phyloP scores from a whole-genome alignment of 2,329 filamentous ascomycete genomes.

The Ceratocystis alfenasii region DNA sequence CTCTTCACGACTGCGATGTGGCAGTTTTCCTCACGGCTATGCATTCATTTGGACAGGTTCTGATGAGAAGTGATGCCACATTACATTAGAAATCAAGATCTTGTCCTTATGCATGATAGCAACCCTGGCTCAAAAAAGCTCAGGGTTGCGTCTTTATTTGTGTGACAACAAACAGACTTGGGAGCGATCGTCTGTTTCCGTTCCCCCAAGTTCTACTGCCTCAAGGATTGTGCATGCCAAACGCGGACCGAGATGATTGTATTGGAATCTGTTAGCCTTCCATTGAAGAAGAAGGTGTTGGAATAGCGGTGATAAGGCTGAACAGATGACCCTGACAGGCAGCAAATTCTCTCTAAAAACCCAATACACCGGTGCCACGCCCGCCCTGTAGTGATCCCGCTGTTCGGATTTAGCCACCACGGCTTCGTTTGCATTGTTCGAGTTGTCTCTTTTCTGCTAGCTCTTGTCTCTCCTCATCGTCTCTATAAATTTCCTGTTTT shows the following conservation, averaged over 20 bases:
- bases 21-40: background rate
- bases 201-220: constrained; percentile 3
- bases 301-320: background rate
- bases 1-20: background rate
- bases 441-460: background rate
- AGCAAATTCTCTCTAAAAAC: background rate
- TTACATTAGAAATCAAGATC: background rate
- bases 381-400: constrained; percentile 9
- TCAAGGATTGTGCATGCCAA: constrained; percentile 3
- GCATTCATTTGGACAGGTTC: background rate
- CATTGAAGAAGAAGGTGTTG: background rate
- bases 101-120: background rate
- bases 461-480: background rate
- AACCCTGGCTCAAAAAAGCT: background rate
- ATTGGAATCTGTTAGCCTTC: background rate
- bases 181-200: background rate
- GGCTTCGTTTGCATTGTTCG: background rate
- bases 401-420: background rate
- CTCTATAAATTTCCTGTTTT: background rate
- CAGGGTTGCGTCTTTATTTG: background rate
- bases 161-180: background rate
- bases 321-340: background rate
- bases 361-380: background rate
- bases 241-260: background rate
- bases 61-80: background rate